Evolutionary conservation across 192 early-diverging fungal genomes (phyloP).

Genomic region (Powellomyces hirtus): DNA sequence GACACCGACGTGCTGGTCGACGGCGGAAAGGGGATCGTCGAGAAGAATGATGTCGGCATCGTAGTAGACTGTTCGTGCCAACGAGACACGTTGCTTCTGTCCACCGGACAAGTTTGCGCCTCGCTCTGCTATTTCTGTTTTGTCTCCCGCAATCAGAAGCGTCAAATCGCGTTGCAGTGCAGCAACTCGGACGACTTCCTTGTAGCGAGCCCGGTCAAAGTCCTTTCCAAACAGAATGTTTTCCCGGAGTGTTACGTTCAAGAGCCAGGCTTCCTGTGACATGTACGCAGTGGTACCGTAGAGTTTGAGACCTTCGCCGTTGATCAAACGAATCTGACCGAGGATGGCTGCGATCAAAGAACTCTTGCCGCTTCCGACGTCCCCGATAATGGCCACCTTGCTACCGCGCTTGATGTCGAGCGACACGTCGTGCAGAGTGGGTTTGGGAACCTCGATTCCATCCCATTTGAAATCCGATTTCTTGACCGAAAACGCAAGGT

Average conservation of each 20-base stretch:
- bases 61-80: constrained; percentile 78
- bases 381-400: constrained; percentile 62
- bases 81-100: constrained; percentile 68
- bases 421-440: constrained; percentile 45
- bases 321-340: constrained; percentile 57
- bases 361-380: constrained; percentile 69
- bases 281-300: constrained; percentile 62
- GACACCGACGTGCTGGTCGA: constrained; percentile 61
- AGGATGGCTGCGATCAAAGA: constrained; percentile 67
- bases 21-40: constrained; percentile 78
- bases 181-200: constrained; percentile 59
- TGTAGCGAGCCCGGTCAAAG: constrained; percentile 56
- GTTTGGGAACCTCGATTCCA: constrained; percentile 39
- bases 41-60: constrained; percentile 76
- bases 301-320: constrained; percentile 43
- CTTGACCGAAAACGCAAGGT: constrained; percentile 35
- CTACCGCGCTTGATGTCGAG: constrained; percentile 50
- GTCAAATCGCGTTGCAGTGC: constrained; percentile 65
- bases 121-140: constrained; percentile 51
- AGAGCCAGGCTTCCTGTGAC: constrained; percentile 68
- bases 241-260: constrained; percentile 68
- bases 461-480: constrained; percentile 60
- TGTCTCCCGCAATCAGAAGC: constrained; percentile 58
- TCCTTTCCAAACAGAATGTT: constrained; percentile 78
- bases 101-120: constrained; percentile 72